phyloP scores from a whole-genome alignment of 2,329 filamentous ascomycete genomes.

The Fusarium sp. region DNA sequence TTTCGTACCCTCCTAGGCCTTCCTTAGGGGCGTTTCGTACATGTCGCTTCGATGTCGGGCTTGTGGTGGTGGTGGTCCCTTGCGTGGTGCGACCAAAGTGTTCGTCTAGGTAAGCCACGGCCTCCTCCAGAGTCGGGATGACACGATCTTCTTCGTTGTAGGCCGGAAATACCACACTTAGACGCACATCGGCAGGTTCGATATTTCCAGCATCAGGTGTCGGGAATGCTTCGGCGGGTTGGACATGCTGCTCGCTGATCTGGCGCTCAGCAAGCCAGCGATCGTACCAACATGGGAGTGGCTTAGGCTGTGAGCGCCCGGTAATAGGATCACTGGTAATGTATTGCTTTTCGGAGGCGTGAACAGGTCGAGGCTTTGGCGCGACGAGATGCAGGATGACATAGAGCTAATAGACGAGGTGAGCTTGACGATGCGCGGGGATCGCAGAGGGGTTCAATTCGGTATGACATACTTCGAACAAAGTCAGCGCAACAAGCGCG shows the following conservation, averaged over 20 bases:
- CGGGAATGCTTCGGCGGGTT: conserved; percentile 56
- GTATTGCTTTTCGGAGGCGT: conserved; percentile 87
- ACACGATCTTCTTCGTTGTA: conserved; percentile 94
- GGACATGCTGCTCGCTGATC: conserved; percentile 58
- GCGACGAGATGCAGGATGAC: conserved; percentile 79
- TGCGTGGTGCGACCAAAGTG: conserved; percentile 72
- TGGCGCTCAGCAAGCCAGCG: conserved; percentile 74
- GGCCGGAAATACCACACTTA: conserved; percentile 93
- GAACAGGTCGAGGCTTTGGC: conserved; percentile 80
- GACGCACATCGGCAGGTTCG: conserved; percentile 82
- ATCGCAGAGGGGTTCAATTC: not conserved
- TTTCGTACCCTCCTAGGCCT: conserved; percentile 80
- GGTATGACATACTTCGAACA: conserved; percentile 56
- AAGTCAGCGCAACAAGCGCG: conserved; percentile 51
- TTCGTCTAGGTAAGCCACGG: conserved; percentile 85
- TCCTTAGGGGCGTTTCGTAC: conserved; percentile 48
- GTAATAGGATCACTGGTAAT: conserved; percentile 76
- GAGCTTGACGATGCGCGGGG: conserved; percentile 25
- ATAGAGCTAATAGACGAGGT: conserved; percentile 63
- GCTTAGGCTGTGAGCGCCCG: conserved; percentile 54
- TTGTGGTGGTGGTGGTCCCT: conserved; percentile 42
- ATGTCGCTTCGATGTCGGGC: conserved; percentile 53
- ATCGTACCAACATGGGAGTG: conserved; percentile 90
- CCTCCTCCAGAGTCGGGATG: conserved; percentile 87
- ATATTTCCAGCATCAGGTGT: conserved; percentile 69